A percentile compares a stretch with the other conserved stretches of the same genome.
Conservation (phyloP, 1,139 yeast genomes). For the Nakaseomyces uthaithaninus region DNA sequence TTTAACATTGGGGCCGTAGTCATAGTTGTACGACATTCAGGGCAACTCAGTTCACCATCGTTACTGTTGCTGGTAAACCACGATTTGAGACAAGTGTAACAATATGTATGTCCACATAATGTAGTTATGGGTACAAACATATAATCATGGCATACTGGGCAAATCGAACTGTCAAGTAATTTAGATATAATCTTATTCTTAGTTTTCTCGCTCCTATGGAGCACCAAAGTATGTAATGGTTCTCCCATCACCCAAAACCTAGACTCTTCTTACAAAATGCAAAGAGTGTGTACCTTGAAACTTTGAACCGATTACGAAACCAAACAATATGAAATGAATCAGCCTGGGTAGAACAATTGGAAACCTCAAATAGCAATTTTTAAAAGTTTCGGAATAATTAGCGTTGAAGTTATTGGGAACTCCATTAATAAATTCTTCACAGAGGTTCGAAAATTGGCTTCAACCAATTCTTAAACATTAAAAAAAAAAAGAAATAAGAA, state of each 20-base stretch:
- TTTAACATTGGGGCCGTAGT: constrained; percentile 23
- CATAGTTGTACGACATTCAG: constrained; percentile 27
- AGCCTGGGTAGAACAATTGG: too few relatives aligned
- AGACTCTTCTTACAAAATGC: too few relatives aligned
- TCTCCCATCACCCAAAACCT: constrained; percentile 10
- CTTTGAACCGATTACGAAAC: too few relatives aligned
- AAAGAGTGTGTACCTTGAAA: too few relatives aligned
- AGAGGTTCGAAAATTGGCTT: too few relatives aligned
- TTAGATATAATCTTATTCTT: constrained; percentile 18
- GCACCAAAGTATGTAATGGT: constrained; percentile 10
- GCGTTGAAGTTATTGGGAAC: too few relatives aligned
- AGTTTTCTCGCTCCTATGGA: constrained; percentile 12
- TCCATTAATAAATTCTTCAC: too few relatives aligned
- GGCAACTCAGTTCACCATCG: constrained; percentile 26
- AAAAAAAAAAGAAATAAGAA: too few relatives aligned
- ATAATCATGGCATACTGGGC: constrained; percentile 31
- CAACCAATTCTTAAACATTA: too few relatives aligned
- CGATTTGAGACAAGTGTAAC: constrained; percentile 24
- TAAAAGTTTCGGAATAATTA: too few relatives aligned
- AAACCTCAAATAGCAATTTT: too few relatives aligned
- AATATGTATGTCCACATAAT: constrained; percentile 28
- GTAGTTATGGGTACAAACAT: constrained; percentile 31
- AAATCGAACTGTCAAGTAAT: constrained; percentile 22
- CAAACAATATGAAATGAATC: too few relatives aligned
- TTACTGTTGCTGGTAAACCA: constrained; percentile 26